These are phyloP conservation scores for Cryptococcus floricola DNA, from an alignment of 1,284 basidiomycete species.

Conservation along the genomic window DNA sequence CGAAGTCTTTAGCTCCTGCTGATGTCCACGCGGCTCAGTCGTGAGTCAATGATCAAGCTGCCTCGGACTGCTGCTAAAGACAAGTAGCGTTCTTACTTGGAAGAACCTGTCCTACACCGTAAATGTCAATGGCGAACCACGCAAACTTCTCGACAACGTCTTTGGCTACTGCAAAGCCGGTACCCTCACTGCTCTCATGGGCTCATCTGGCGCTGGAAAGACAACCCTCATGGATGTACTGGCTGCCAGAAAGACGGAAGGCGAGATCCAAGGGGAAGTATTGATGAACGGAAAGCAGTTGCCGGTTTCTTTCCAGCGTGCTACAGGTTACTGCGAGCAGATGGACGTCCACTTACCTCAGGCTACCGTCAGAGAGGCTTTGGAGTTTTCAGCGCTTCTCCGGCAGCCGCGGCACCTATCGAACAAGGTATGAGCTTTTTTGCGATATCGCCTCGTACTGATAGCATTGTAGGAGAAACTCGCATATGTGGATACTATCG, in stretches of 20 bases:
- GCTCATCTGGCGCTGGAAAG: conserved; percentile 48
- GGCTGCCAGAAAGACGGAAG: conserved; percentile 47
- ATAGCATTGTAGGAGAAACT: conserved; percentile 46
- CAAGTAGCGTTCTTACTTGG: conserved; percentile 43
- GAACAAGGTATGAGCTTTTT: conserved; percentile 45
- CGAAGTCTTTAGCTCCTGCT: neutral
- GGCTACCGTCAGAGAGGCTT: conserved; percentile 66
- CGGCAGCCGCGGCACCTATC: conserved; percentile 68
- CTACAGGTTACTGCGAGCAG: conserved; percentile 51
- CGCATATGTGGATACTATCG: conserved; percentile 54
- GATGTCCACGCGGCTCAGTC: conserved; percentile 20
- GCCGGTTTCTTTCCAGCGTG: conserved; percentile 52
- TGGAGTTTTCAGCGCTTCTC: conserved; percentile 74
- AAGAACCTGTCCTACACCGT: conserved; percentile 52
- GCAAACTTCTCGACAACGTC: conserved; percentile 51
- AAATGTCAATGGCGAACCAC: conserved; percentile 45
- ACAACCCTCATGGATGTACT: conserved; percentile 51
- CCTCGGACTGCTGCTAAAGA: neutral
- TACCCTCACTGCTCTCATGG: conserved; percentile 53
- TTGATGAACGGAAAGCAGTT: conserved; percentile 51
- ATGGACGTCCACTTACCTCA: conserved; percentile 38
- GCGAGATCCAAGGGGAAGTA: conserved; percentile 47
- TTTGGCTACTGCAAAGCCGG: conserved; percentile 54
- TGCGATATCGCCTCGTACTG: neutral
- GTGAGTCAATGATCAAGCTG: conserved; percentile 7